These are phyloP conservation scores for Lasiosphaeriaceae sp. DNA, from an alignment of 495 filamentous ascomycete genomes.

Conservation along the genomic window DNA sequence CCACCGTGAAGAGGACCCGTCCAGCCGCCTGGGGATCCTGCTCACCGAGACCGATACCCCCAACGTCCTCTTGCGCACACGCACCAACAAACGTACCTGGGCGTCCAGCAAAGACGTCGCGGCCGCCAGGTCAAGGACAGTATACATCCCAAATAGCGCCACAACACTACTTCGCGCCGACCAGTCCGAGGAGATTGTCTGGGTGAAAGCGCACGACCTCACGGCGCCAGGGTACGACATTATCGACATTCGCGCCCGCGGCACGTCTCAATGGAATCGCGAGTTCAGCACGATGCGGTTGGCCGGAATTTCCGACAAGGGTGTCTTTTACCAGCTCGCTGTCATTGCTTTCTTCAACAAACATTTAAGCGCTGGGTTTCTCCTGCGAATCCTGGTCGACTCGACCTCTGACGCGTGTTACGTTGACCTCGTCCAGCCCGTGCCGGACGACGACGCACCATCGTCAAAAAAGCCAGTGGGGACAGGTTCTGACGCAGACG, in stretches of 20 bases:
- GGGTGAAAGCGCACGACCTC: conserved; percentile 19
- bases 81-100: conserved; percentile 10
- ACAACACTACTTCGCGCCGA: not conserved
- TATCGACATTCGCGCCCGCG: conserved; percentile 8
- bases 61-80: conserved; percentile 20
- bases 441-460: not conserved
- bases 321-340: conserved; percentile 18
- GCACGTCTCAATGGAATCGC: conserved; percentile 14
- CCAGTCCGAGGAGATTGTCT: conserved; percentile 15
- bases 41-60: conserved; percentile 14
- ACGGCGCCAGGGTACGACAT: conserved; percentile 22
- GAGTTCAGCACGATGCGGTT: conserved; percentile 17
- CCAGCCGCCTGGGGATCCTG: conserved; percentile 15
- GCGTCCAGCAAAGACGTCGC: conserved; percentile 9
- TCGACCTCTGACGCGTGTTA: conserved; percentile 1
- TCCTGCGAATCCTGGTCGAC: conserved; percentile 17
- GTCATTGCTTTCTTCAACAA: conserved; percentile 21
- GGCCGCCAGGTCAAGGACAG: not conserved
- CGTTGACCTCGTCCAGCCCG: conserved; percentile 15
- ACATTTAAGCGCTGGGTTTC: conserved; percentile 17
- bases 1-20: conserved; percentile 9
- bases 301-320: not conserved
- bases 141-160: conserved; percentile 16
- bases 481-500: not conserved
- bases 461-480: no score